phyloP scores from a whole-genome alignment of 139 green algal genomes.

The Zygnema cylindricum region DNA sequence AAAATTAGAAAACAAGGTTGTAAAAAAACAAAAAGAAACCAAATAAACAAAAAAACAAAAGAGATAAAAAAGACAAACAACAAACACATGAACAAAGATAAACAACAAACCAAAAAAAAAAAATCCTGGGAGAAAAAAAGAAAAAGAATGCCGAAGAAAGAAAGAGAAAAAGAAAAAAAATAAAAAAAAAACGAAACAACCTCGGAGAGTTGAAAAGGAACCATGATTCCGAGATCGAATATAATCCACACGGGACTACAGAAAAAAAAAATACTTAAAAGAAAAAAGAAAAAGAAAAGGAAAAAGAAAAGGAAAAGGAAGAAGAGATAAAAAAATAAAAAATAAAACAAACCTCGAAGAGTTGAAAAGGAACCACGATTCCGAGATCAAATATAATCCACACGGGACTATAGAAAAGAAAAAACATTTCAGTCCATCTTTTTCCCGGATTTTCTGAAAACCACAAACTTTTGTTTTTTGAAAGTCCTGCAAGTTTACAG shows the following conservation, averaged over 20 bases:
- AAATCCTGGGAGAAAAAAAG: too few relatives aligned
- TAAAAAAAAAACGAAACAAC: background rate
- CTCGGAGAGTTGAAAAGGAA: background rate
- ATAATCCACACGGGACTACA: too few relatives aligned
- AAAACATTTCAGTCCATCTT: constrained; percentile 89
- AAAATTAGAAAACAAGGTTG: too few relatives aligned
- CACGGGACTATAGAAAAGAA: constrained; percentile 86
- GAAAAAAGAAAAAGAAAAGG: background rate
- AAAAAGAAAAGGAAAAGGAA: background rate
- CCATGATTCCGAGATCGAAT: background rate
- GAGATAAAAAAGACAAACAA: too few relatives aligned
- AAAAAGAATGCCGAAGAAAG: too few relatives aligned
- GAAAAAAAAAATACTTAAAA: background rate
- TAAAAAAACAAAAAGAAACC: too few relatives aligned
- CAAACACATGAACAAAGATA: too few relatives aligned
- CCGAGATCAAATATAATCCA: constrained; percentile 90
- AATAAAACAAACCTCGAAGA: constrained; percentile 84
- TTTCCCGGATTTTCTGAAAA: constrained; percentile 83
- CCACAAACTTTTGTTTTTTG: constrained; percentile 66
- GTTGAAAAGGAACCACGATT: constrained; percentile 87
- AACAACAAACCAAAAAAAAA: too few relatives aligned
- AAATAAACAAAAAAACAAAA: too few relatives aligned
- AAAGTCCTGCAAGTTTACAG: background rate
- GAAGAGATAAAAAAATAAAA: background rate
- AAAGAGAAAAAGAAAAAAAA: background rate